A percentile compares a stretch with the other conserved stretches of the same genome.
Evolutionary conservation across 768 basidiomycete genomes (phyloP).

Genomic region (Pisolithus albus): DNA sequence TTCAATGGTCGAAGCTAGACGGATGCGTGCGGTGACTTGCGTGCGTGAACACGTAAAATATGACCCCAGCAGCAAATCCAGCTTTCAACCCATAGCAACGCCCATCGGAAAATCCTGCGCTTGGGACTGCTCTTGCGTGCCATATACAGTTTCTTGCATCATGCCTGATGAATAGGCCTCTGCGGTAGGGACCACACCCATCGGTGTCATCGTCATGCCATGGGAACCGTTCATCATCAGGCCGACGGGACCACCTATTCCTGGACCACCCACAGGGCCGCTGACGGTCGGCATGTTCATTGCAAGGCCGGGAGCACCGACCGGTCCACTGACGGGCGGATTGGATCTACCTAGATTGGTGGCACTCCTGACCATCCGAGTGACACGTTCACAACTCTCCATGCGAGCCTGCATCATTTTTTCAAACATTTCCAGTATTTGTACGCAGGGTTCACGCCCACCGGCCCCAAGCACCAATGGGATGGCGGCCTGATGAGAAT

Average conservation of each 20-base stretch:
- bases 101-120: conserved; percentile 21
- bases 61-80: too few relatives aligned
- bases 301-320: conserved; percentile 5
- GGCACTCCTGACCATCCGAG: conserved; percentile 43
- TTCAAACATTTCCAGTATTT: conserved; percentile 61
- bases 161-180: not conserved
- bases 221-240: not conserved
- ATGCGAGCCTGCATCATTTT: conserved; percentile 68
- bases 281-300: conserved; percentile 14
- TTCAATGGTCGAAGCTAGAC: not conserved
- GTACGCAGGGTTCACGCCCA: conserved; percentile 37
- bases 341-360: conserved; percentile 17
- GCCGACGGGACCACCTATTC: conserved; percentile 17
- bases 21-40: not conserved
- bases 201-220: not conserved
- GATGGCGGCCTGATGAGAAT: conserved; percentile 10
- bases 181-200: not conserved
- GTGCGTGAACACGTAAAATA: too few relatives aligned
- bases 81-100: conserved; percentile 2
- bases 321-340: conserved; percentile 5
- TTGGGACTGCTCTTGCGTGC: conserved; percentile 7
- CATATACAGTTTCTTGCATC: conserved; percentile 10
- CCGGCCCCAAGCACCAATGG: conserved; percentile 25
- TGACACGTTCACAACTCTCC: conserved; percentile 67
- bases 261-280: conserved; percentile 18